A percentile compares a stretch with the other conserved stretches of the same genome.
phyloP scores from a whole-genome alignment of 192 early-diverging fungal species.

The Jimgerdemannia flammicorona region DNA sequence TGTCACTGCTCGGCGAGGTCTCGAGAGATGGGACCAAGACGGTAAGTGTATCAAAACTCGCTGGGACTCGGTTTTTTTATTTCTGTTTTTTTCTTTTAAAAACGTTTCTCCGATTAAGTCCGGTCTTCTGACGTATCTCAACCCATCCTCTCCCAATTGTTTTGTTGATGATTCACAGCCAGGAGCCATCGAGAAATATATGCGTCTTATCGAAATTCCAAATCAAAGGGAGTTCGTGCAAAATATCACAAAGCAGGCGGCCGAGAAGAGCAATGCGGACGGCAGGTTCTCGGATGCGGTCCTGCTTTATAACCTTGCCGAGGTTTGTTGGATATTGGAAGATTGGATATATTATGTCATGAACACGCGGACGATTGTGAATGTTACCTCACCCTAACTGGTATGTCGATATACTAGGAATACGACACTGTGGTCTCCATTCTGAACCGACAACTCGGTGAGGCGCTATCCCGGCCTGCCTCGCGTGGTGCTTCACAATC shows the following conservation, averaged over 20 bases:
- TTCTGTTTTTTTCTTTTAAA: background rate
- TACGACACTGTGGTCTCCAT: constrained; percentile 19
- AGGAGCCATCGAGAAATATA: constrained; percentile 67
- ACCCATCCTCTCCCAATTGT: constrained; percentile 24
- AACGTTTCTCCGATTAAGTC: too few species aligned
- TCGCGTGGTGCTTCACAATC: background rate
- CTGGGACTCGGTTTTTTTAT: constrained; percentile 11
- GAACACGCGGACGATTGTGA: background rate
- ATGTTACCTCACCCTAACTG: background rate
- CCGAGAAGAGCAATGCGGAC: constrained; percentile 63
- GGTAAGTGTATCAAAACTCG: constrained; percentile 29
- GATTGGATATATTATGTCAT: background rate
- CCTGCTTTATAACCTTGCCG: constrained; percentile 71
- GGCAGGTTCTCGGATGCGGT: constrained; percentile 73
- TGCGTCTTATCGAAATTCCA: constrained; percentile 56
- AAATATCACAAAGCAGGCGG: constrained; percentile 61
- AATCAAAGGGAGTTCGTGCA: constrained; percentile 59
- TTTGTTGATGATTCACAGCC: constrained; percentile 12
- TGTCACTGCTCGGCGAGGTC: constrained; percentile 45
- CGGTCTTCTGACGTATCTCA: background rate
- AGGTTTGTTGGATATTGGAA: constrained; percentile 29
- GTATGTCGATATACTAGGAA: constrained; percentile 15
- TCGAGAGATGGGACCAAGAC: constrained; percentile 39
- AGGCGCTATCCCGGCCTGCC: constrained; percentile 10
- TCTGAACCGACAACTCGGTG: constrained; percentile 23